Evolutionary conservation across 495 filamentous ascomycete species (phyloP).

Genomic region (Echria macrotheca): DNA sequence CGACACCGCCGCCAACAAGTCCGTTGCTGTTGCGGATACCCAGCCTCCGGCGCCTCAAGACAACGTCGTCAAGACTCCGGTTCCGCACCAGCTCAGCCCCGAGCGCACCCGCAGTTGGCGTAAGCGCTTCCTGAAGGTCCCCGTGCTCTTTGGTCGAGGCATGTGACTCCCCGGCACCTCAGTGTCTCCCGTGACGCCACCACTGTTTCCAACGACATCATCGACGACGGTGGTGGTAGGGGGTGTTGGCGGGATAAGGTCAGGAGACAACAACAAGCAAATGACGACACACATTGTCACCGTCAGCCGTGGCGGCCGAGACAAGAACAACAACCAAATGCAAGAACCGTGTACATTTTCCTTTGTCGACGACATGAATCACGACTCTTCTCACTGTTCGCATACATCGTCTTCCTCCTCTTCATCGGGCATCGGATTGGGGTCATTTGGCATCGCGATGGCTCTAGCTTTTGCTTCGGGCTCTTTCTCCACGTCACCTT

Average conservation of each 20-base stretch:
- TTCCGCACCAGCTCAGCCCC: slow-evolving; percentile 6
- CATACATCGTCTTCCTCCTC: not conserved
- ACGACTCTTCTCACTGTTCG: slow-evolving; percentile 9
- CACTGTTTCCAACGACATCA: not conserved
- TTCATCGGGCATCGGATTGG: slow-evolving; percentile 5
- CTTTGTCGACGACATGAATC: slow-evolving; percentile 20
- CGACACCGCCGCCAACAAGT: slow-evolving; percentile 7
- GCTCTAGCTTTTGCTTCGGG: slow-evolving; percentile 17
- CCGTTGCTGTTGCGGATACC: slow-evolving; percentile 12
- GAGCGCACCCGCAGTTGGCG: slow-evolving; percentile 25
- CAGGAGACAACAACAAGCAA: no score
- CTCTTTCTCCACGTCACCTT: slow-evolving; percentile 9
- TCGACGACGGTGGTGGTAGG: slow-evolving; percentile 10
- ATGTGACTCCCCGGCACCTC: slow-evolving; percentile 22
- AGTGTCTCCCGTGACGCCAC: slow-evolving; percentile 5
- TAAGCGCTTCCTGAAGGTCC: slow-evolving; percentile 23
- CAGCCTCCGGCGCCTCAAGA: slow-evolving; percentile 15
- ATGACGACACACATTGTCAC: not conserved
- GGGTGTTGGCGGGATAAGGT: slow-evolving; percentile 5
- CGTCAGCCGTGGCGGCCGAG: not conserved
- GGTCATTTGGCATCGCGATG: slow-evolving; percentile 11
- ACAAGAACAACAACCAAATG: slow-evolving; percentile 12
- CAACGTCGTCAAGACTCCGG: slow-evolving; percentile 11
- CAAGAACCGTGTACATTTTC: slow-evolving; percentile 27
- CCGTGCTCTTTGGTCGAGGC: slow-evolving; percentile 26